phyloP scores from a whole-genome alignment of 306 rosid species.

The Lathyrus sativus region DNA sequence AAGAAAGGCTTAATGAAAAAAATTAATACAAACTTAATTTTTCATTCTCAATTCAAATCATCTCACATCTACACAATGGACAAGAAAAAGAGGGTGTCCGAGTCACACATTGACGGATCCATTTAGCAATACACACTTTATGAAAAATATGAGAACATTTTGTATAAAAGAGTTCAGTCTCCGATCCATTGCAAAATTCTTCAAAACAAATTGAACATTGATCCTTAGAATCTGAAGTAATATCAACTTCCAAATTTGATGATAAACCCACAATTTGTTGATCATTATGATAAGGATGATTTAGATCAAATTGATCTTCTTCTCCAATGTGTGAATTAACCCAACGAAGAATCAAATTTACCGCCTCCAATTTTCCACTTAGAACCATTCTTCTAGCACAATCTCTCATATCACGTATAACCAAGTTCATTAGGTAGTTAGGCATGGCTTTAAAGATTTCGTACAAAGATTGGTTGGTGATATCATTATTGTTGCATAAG shows the following conservation, averaged over 20 bases:
- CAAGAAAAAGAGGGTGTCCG: background rate
- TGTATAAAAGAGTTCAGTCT: background rate
- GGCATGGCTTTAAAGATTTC: background rate
- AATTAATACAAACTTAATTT: no score
- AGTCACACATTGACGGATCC: background rate
- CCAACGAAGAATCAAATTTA: background rate
- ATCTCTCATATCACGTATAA: background rate
- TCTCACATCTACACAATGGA: background rate
- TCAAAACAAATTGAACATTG: slow-evolving; percentile 3
- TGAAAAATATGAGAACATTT: background rate
- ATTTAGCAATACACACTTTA: background rate
- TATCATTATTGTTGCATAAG: background rate
- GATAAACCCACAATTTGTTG: background rate
- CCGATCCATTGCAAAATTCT: background rate
- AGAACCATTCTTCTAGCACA: background rate
- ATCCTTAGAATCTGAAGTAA: background rate
- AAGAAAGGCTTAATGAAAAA: background rate
- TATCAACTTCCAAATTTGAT: no score
- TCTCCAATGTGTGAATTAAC: background rate
- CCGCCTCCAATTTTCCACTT: no score
- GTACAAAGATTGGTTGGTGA: background rate
- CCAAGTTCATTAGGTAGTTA: background rate
- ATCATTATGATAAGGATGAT: background rate
- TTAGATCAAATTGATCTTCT: background rate
- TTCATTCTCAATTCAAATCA: background rate